Base-by-base conservation (phyloP, 805 yeast species). In the Spathaspora gorwiae region DNA sequence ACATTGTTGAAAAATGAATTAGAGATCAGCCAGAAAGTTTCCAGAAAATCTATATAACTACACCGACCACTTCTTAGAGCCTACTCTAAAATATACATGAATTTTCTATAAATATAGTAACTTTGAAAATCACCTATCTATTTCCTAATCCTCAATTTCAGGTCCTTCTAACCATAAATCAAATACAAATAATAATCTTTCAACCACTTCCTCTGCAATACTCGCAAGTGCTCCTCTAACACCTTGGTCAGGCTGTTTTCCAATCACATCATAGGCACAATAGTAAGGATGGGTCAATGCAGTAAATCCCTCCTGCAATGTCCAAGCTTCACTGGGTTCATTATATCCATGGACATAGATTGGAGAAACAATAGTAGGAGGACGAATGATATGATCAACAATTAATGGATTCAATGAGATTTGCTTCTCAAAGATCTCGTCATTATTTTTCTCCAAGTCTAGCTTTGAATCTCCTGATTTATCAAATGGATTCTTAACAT, bases 211-310 rank as follows among this genome's bases (percentile, higher is more conserved):
- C 4, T 47, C 46, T 7, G 50, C 52, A 24, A 51, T 54, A 30
- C 56, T 51, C 7, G 54, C 47, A 1, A 55, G 41, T 5, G 47
- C 35, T 2, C 69, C 67, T 27, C 56, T 43, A 10, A 38, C 43
- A 7, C 52, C 50, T 27, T 54, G 48, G 1, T 44, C 40, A 6
- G 38, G 32, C 2, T 56, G 58, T 37, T 57, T 49, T 1, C 68
- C 70, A 2, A 65, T 62, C 5, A 62, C 43, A 40, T 65, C 64
- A 49, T 67, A 67, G 8, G 57, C 58, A 50, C 73, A 68, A 66
- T 67, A 66, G 47, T 53, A 66, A 8, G 54, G 54, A 44, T 62
- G 54, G 11, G 45, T 36, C 10, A 50, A 50, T 3, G 46, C 50
- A 15, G 46, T 52, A 42, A 55, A 54, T 2, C 48, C 53, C 12